Conservation (phyloP, 257 asterid species). For the Capsicum pubescens region DNA sequence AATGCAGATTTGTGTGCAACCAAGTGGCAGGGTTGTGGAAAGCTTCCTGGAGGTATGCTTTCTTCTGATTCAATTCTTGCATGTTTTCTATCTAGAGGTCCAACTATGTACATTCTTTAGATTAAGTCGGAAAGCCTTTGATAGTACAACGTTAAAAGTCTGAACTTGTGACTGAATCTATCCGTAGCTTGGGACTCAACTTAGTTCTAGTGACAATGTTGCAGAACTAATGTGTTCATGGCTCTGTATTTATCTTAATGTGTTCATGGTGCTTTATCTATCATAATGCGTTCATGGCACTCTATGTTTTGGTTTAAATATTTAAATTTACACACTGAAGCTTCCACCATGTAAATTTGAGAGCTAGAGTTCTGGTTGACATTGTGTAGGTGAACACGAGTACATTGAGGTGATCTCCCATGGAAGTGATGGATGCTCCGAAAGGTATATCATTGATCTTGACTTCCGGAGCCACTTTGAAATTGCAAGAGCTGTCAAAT, state of each 20-base stretch:
- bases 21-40: conserved; percentile 52
- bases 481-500: conserved; percentile 60
- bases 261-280: no score
- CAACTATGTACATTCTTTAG: not conserved
- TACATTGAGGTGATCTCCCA: conserved; percentile 50
- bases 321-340: not conserved
- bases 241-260: no score
- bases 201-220: not conserved
- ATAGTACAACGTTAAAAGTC: not conserved
- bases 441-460: conserved; percentile 50
- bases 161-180: not conserved
- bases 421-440: conserved; percentile 34
- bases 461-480: conserved; percentile 65
- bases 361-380: conserved; percentile 8
- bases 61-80: not conserved
- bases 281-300: not conserved
- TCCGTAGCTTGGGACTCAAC: not conserved
- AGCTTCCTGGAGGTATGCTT: conserved; percentile 54
- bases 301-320: not conserved
- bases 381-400: conserved; percentile 52
- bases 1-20: conserved; percentile 54
- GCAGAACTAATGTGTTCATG: not conserved
- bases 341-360: not conserved
- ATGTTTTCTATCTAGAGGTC: not conserved
- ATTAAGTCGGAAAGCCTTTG: not conserved